Evolutionary conservation across 2,329 filamentous ascomycete species (phyloP).

Genomic region (Cercospora sp.): DNA sequence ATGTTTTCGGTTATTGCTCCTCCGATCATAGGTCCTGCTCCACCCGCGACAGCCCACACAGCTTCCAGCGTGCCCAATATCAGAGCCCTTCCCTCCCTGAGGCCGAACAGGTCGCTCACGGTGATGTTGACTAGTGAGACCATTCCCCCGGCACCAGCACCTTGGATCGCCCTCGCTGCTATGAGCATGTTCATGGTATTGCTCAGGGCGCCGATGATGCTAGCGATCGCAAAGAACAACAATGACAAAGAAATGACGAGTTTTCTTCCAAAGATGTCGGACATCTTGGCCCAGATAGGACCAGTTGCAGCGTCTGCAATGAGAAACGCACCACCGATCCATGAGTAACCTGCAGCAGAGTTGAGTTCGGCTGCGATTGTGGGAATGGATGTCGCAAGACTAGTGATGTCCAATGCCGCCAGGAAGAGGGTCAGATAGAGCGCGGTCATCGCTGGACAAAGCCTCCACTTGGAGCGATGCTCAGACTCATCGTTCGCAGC

Average conservation of each 20-base stretch:
- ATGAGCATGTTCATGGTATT: neutral
- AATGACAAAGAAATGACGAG: conserved; percentile 52
- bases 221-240: conserved; percentile 51
- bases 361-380: conserved; percentile 64
- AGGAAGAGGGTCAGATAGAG: conserved; percentile 25
- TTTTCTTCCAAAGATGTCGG: conserved; percentile 60
- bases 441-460: neutral
- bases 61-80: neutral
- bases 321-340: conserved; percentile 74
- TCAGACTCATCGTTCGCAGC: neutral
- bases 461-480: neutral
- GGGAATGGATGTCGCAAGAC: conserved; percentile 65
- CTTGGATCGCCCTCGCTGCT: neutral
- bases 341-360: conserved; percentile 72
- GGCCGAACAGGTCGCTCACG: neutral
- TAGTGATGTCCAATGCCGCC: conserved; percentile 54
- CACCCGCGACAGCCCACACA: neutral
- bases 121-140: neutral
- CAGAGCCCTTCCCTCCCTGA: neutral
- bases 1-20: neutral
- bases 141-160: neutral
- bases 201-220: conserved; percentile 50
- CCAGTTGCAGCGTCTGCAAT: conserved; percentile 66
- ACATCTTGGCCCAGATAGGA: conserved; percentile 67
- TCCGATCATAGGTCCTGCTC: conserved; percentile 2